Evolutionary conservation across 352 stramenopile genomes (phyloP).

Genomic region (Thraustochytrium striatum): DNA sequence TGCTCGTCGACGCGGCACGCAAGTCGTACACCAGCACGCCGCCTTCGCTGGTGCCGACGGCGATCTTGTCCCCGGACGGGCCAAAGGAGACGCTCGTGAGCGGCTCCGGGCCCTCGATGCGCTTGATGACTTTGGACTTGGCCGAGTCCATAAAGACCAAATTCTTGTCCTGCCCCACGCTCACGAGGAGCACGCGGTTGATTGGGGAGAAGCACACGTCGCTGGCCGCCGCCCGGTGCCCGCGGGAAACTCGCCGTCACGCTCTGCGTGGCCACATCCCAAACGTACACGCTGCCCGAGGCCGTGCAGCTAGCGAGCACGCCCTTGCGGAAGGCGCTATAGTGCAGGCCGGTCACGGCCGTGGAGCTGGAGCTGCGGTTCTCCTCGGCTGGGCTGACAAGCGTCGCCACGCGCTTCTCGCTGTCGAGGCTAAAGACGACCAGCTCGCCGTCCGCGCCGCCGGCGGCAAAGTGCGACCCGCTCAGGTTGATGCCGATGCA

Average conservation of each 20-base stretch:
- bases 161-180: slow-evolving; percentile 3
- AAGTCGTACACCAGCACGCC: not conserved
- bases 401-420: slow-evolving; percentile 1
- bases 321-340: not conserved
- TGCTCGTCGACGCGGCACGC: not conserved
- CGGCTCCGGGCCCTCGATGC: not conserved
- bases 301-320: slow-evolving; percentile 20
- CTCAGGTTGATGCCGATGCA: not conserved
- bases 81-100: slow-evolving; percentile 20
- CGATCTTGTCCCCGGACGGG: not conserved
- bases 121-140: not conserved
- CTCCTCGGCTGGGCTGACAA: slow-evolving; percentile 21
- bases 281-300: slow-evolving; percentile 35
- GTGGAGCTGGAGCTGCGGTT: not conserved
- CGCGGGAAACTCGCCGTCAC: not conserved
- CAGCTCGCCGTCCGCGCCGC: slow-evolving; percentile 14
- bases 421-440: slow-evolving; percentile 14
- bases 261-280: not conserved
- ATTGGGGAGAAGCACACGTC: slow-evolving; percentile 22
- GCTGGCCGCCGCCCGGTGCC: not conserved
- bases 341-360: slow-evolving; percentile 3
- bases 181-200: slow-evolving; percentile 18
- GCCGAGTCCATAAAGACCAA: not conserved
- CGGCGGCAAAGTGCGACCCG: not conserved
- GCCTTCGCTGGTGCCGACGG: not conserved